These are phyloP conservation scores for Chrysoporthe puriensis DNA, from an alignment of 2,329 filamentous ascomycete genomes.

Conservation along the genomic window DNA sequence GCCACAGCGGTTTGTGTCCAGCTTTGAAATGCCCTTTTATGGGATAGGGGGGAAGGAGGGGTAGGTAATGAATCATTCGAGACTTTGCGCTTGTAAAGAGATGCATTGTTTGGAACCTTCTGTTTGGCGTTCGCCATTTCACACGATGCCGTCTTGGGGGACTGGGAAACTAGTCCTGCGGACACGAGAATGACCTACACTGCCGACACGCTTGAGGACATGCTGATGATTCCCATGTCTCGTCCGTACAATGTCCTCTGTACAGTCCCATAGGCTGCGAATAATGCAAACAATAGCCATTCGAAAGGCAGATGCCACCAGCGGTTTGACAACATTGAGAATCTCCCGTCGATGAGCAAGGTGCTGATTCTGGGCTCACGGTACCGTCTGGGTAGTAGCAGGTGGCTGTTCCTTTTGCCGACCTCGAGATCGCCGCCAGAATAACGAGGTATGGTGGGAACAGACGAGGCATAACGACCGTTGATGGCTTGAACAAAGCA, in stretches of 20 bases:
- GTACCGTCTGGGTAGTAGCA: conserved; percentile 14
- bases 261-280: conserved; percentile 14
- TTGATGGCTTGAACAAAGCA: background rate
- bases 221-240: conserved; percentile 4
- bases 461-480: background rate
- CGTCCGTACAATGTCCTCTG: conserved; percentile 16
- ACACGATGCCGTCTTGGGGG: too few relatives aligned
- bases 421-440: background rate
- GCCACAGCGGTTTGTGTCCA: background rate
- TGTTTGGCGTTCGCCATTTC: too few relatives aligned
- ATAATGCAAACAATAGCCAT: conserved; percentile 18
- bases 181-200: background rate
- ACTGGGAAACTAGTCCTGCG: too few relatives aligned
- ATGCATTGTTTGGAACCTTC: background rate
- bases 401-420: background rate
- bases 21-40: too few relatives aligned
- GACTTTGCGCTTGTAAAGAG: background rate
- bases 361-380: background rate
- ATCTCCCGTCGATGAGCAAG: conserved; percentile 11
- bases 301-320: conserved; percentile 17
- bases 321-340: conserved; percentile 10
- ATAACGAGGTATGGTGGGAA: background rate
- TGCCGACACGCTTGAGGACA: conserved; percentile 9
- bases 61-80: background rate
- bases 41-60: background rate